These are phyloP conservation scores for Nannizziopsis barbatae DNA, from an alignment of 2,329 filamentous ascomycete genomes.

Conservation along the genomic window DNA sequence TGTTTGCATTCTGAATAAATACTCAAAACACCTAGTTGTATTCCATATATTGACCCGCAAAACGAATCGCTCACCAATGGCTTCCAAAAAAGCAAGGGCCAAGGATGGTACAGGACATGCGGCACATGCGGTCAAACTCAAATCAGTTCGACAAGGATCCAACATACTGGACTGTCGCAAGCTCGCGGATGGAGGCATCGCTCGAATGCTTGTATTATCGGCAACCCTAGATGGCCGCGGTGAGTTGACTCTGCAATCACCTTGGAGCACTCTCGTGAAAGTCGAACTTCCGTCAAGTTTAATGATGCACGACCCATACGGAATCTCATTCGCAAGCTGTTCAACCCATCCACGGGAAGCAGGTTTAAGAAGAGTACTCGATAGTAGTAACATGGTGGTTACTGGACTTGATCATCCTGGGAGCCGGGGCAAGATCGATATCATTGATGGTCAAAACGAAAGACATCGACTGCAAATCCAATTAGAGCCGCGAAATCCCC, in stretches of 20 bases:
- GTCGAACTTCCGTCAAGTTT: constrained; percentile 51
- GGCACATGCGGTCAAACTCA: constrained; percentile 15
- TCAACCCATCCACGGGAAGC: constrained; percentile 43
- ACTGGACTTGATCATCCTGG: constrained; percentile 49
- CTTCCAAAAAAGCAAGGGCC: constrained; percentile 17
- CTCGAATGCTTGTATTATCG: constrained; percentile 59
- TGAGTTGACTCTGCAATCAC: constrained; percentile 61
- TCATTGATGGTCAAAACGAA: constrained; percentile 51
- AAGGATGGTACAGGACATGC: neutral
- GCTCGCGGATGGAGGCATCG: constrained; percentile 54
- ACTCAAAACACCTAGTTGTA: constrained; percentile 56
- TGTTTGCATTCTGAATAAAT: constrained; percentile 58
- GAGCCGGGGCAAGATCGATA: constrained; percentile 51
- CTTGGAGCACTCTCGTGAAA: constrained; percentile 61
- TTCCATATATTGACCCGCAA: constrained; percentile 48
- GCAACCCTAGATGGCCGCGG: constrained; percentile 52
- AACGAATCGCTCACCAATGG: constrained; percentile 15
- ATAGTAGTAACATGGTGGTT: constrained; percentile 33
- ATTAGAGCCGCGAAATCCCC: constrained; percentile 53
- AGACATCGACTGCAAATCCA: constrained; percentile 58
- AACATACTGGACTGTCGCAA: constrained; percentile 64
- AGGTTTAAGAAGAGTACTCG: constrained; percentile 37
- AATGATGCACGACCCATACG: constrained; percentile 48
- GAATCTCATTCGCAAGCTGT: constrained; percentile 46
- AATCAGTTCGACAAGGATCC: constrained; percentile 47